Evolutionary conservation across 495 filamentous ascomycete species (phyloP), one percentile per base, ranked within the genome.

Genomic region (Evernia prunastri): DNA sequence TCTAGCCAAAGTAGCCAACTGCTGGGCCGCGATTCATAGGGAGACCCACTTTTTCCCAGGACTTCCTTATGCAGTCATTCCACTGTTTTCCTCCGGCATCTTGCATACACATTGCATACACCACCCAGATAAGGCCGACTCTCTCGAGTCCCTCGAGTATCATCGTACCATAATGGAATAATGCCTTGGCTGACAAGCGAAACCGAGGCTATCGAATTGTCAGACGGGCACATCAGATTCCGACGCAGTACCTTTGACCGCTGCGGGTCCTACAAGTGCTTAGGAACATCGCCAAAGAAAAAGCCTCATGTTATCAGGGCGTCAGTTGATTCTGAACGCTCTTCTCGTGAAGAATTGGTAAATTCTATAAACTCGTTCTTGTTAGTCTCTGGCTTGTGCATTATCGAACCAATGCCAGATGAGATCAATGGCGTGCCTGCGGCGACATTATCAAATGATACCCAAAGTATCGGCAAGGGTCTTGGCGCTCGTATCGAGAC

Each of bases 1-100:
- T 63, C 49, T 56, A 56, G 25, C 39, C 60, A 63, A 63, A 56
- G 37, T 56, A 56, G 25, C 39, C 60, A 63, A 63, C 40, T 20
- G 27, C 51, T 54, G 47, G 49, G 49, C 51, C 49, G 40, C 27
- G 49, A 63, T 56, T 12, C 47, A 63, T 25, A 23, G 7, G 13
- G 1, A 17, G 60, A 23, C 37, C 60, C 60, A 56, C 60, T 56
- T 40, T 42, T 63, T 39, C n/a, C 31, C 37, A 56, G 3, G 7
- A 40, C 51, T 61, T 54, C 33, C 17, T 56, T 33, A 62, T 56
- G 39, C 58, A 33, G 8, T 27, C 12, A 42, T 40, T 37, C 60
- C 40, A 12, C 12, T 17, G 17, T 63, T 63, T 56, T 56, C 49
- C 60, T 56, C 36, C 60, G 60, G 42, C 42, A 27, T 63, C 39